These are phyloP conservation scores for Coniella lustricola DNA, from an alignment of 2,329 filamentous ascomycete species.

Conservation along the genomic window DNA sequence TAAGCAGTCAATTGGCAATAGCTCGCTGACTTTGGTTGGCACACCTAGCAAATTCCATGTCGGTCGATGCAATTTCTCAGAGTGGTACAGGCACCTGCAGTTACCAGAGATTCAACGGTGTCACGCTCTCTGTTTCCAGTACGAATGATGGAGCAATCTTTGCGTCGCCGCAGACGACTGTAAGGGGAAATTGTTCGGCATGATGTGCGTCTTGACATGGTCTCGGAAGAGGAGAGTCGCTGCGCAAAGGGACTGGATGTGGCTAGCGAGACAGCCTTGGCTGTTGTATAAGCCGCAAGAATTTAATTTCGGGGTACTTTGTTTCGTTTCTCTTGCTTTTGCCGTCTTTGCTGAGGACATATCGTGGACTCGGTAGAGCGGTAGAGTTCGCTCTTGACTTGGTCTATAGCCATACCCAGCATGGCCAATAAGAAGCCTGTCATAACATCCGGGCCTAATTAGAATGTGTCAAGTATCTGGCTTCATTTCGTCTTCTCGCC, in stretches of 20 bases:
- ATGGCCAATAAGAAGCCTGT: too few species aligned
- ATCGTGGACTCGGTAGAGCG: too few species aligned
- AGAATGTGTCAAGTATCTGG: background rate
- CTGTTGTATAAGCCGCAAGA: background rate
- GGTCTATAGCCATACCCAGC: too few species aligned
- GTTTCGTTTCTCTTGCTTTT: too few species aligned
- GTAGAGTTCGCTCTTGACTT: too few species aligned
- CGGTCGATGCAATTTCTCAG: slow-evolving; percentile 11
- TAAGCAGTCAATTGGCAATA: too few species aligned
- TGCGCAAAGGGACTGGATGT: too few species aligned
- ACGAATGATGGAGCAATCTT: slow-evolving; percentile 7
- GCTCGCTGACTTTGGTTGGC: background rate
- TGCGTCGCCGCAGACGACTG: slow-evolving; percentile 10
- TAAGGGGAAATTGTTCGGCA: slow-evolving; percentile 1
- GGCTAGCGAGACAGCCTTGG: background rate
- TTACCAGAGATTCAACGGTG: slow-evolving; percentile 1
- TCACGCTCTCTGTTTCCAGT: slow-evolving; percentile 4
- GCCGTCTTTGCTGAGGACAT: too few species aligned
- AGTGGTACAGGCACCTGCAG: slow-evolving; percentile 7
- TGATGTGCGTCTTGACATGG: background rate
- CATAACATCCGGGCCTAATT: too few species aligned
- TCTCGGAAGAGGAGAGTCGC: too few species aligned
- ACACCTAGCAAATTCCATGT: slow-evolving; percentile 5
- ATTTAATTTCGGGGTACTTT: background rate
- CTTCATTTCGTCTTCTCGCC: slow-evolving; percentile 2